Evolutionary conservation across 768 basidiomycete genomes (phyloP), one percentile per base, ranked within the genome.

Genomic region (Royoungia palumana): DNA sequence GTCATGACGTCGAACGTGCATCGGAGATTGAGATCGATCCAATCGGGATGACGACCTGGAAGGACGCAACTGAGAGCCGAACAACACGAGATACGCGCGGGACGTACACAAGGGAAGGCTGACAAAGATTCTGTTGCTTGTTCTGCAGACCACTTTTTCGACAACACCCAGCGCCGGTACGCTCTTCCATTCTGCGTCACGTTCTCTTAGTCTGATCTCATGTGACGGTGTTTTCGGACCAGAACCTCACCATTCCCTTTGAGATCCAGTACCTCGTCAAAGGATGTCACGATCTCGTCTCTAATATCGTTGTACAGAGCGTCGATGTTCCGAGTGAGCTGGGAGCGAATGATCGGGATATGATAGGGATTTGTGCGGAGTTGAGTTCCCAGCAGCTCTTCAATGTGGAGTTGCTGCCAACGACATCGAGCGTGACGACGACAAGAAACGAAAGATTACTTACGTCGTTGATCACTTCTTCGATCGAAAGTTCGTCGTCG

Each of bases 121-220:
- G 7, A 80, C 71, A 50, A 81, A 75, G 5, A 73, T 46, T 6
- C 80, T 70, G 54, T 75, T 78, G 47, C 65, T 73, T 2, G 68
- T 62, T 28, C 75, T 67, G 30, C 69, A 66, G 11, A 79, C 60
- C 14, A 80, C 61, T 28, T 61, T 53, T 49, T 58, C 63, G 3
- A 68, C 50, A 0, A 53, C 53, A 7, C 63, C 53, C 6, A 66
- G 27, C 2, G 54, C 63, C 0, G 59, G 50, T 10, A 75, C 47
- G 2, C 53, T 50, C 16, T 58, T 59, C 78, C 77, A 80, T 21
- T 74, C 75, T 76, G 39, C 20, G 10, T 30, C 16, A 2, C 22
- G 14, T 14, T 6, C 17, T 9, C 14, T 62, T 9, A 42, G 6
- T 12, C n/a, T n/a, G n/a, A n/a, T n/a, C n/a, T n/a, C n/a, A 16